phyloP scores from a whole-genome alignment of 352 stramenopile genomes.

The Ophiocytium majus region DNA sequence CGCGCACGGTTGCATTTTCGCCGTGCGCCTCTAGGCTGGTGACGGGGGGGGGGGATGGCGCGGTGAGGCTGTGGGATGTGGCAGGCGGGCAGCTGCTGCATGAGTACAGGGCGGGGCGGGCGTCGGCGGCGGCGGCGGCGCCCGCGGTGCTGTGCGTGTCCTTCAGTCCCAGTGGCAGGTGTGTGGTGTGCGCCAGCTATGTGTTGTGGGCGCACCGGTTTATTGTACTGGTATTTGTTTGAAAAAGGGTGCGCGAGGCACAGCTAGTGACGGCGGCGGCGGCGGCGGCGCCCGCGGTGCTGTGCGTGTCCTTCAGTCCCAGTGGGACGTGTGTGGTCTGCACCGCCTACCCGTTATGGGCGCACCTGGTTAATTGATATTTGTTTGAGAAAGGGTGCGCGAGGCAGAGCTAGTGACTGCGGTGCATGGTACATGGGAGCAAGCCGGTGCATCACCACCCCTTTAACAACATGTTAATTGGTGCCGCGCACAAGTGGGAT shows the following conservation, averaged over 20 bases:
- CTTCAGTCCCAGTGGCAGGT: constrained; percentile 32
- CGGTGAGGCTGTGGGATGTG: constrained; percentile 37
- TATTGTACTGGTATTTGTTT: too few species aligned
- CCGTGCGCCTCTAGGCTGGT: background rate
- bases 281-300: constrained; percentile 14
- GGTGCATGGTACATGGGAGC: too few species aligned
- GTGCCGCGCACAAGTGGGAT: too few species aligned
- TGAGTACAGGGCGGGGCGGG: background rate
- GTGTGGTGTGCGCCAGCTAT: background rate
- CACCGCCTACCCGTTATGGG: too few species aligned
- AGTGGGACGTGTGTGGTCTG: background rate
- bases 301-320: constrained; percentile 32
- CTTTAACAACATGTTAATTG: too few species aligned
- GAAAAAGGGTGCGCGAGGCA: too few species aligned
- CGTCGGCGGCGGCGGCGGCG: background rate
- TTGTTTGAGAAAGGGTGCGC: too few species aligned
- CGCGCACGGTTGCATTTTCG: background rate
- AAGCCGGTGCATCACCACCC: too few species aligned
- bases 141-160: constrained; percentile 29
- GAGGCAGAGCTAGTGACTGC: too few species aligned
- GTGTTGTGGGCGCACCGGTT: too few species aligned
- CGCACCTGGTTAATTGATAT: too few species aligned
- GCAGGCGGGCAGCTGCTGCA: background rate
- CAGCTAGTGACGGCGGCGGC: too few species aligned
- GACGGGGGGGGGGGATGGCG: constrained; percentile 36